Evolutionary conservation across 2,329 filamentous ascomycete genomes (phyloP).

Genomic region (Xylaria sp.): DNA sequence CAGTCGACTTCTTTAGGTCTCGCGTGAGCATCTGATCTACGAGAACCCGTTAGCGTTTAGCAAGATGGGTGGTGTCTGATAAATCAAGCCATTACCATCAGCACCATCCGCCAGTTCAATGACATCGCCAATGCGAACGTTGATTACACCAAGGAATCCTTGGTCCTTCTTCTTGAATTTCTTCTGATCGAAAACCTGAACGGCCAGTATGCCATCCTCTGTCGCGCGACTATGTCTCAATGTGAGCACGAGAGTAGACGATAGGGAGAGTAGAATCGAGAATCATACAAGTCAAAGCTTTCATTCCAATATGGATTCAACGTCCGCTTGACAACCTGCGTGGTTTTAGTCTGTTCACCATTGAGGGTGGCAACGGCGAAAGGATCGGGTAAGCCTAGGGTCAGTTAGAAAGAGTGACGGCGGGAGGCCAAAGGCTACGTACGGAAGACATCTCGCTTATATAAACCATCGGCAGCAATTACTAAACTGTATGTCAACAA

Average conservation of each 20-base stretch:
- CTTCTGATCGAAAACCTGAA: conserved; percentile 99
- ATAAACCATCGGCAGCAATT: conserved; percentile 96
- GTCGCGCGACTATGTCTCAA: conserved; percentile 72
- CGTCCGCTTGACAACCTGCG: conserved; percentile 93
- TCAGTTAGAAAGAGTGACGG: background rate
- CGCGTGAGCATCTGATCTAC: conserved; percentile 98
- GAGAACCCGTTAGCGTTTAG: conserved; percentile 37
- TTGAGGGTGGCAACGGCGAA: conserved; percentile 97
- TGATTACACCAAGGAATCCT: conserved; percentile 96
- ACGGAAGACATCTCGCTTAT: conserved; percentile 99
- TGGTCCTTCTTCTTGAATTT: conserved; percentile 99
- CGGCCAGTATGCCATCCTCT: conserved; percentile 94
- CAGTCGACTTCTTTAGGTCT: conserved; percentile 96
- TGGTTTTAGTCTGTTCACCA: conserved; percentile 98
- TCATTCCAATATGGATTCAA: conserved; percentile 99
- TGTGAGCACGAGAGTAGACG: conserved; percentile 35
- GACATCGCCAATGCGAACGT: conserved; percentile 92
- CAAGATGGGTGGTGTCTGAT: conserved; percentile 35
- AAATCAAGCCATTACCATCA: conserved; percentile 68
- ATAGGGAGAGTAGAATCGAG: background rate
- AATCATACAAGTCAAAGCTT: conserved; percentile 90
- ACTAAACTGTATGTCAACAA: conserved; percentile 60
- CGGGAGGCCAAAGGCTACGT: conserved; percentile 51
- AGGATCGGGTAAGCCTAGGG: conserved; percentile 89
- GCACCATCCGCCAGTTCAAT: conserved; percentile 88